phyloP scores from a whole-genome alignment of 148 eudicot genomes.

The Persicaria tinctoria region DNA sequence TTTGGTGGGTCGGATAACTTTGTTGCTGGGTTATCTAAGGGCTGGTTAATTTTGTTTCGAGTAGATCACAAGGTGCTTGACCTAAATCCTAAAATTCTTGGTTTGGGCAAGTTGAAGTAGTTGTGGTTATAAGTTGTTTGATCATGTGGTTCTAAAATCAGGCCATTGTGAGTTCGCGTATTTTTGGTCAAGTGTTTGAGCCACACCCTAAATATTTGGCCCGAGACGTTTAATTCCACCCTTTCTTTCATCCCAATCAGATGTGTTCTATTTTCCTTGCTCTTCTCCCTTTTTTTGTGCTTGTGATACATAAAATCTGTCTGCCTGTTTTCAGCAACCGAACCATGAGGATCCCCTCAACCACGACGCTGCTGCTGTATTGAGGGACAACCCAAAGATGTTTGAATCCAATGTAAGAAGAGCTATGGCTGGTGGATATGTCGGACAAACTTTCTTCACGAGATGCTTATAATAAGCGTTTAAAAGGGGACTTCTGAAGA shows the following conservation, averaged over 20 bases:
- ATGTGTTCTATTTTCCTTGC: too few relatives aligned
- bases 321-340: slow-evolving; percentile 48
- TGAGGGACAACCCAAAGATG: slow-evolving; percentile 81
- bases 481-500: neutral
- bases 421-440: slow-evolving; percentile 83
- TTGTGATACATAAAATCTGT: too few relatives aligned
- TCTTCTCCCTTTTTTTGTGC: too few relatives aligned
- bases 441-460: slow-evolving; percentile 33
- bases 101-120: neutral
- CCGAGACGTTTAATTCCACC: too few relatives aligned
- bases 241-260: too few relatives aligned
- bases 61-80: too few relatives aligned
- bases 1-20: neutral
- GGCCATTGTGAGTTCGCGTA: neutral
- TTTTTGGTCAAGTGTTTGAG: neutral
- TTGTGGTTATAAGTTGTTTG: neutral
- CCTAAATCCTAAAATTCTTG: neutral
- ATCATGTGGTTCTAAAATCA: neutral
- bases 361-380: slow-evolving; percentile 83
- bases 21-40: neutral
- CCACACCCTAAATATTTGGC: too few relatives aligned
- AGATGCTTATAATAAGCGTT: slow-evolving; percentile 3
- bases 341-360: slow-evolving; percentile 92
- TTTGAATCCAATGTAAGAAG: slow-evolving; percentile 71
- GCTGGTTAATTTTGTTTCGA: too few relatives aligned